Evolutionary conservation across 2,329 filamentous ascomycete species (phyloP).

Genomic region (Elsinoe ampelina): DNA sequence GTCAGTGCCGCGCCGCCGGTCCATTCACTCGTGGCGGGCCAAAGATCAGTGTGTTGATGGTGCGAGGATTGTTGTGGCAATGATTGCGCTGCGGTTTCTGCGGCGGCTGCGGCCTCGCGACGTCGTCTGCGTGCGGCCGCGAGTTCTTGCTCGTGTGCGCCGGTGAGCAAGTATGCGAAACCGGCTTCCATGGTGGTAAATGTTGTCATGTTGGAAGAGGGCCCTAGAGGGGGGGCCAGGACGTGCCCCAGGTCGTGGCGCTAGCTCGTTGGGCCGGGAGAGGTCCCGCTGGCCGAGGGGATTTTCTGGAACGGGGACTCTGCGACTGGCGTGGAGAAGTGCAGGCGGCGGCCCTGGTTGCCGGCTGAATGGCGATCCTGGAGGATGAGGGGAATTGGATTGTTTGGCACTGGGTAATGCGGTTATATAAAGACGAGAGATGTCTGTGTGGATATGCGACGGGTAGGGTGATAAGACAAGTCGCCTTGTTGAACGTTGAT

Average conservation of each 20-base stretch:
- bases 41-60: background rate
- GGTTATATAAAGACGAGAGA: background rate
- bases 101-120: background rate
- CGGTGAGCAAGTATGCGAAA: constrained; percentile 10
- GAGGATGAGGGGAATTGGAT: background rate
- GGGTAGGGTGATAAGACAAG: background rate
- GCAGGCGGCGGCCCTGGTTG: background rate
- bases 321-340: background rate
- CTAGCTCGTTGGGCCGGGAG: background rate
- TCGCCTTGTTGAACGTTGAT: background rate
- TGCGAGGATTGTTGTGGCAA: background rate
- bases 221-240: background rate
- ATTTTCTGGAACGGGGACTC: background rate
- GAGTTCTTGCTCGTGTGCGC: constrained; percentile 3
- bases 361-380: background rate
- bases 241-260: background rate
- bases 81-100: background rate
- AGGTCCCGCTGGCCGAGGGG: constrained; percentile 3
- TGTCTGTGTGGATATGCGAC: background rate
- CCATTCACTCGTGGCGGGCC: constrained; percentile 1
- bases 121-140: constrained; percentile 4
- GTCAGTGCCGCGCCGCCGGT: background rate
- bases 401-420: background rate
- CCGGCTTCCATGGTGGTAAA: constrained; percentile 11
- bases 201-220: background rate